Evolutionary conservation across 495 filamentous ascomycete species (phyloP).

Genomic region (Penicillium paradoxum): DNA sequence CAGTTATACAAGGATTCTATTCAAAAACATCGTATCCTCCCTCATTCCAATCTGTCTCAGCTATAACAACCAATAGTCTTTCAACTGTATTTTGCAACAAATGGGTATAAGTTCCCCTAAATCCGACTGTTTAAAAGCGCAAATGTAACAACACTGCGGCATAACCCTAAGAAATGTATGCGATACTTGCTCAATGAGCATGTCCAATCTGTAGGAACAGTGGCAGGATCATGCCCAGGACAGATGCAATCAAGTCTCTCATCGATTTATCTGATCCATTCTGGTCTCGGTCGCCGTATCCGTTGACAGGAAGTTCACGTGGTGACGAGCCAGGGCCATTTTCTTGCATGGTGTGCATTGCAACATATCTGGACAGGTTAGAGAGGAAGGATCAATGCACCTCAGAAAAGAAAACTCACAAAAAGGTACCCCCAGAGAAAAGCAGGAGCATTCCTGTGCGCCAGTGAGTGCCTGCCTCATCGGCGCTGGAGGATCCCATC

Average conservation of each 20-base stretch:
- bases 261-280: conserved; percentile 42
- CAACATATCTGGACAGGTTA: conserved; percentile 67
- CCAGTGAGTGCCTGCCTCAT: conserved; percentile 59
- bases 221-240: conserved; percentile 86
- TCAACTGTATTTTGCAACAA: neutral
- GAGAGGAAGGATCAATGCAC: conserved; percentile 11
- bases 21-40: conserved; percentile 11
- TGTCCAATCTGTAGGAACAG: conserved; percentile 87
- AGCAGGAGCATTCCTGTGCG: conserved; percentile 88
- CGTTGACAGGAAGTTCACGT: conserved; percentile 55
- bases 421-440: conserved; percentile 91
- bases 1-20: conserved; percentile 19
- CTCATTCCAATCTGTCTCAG: neutral
- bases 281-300: conserved; percentile 57
- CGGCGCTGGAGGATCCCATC: conserved; percentile 49
- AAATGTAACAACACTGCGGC: neutral
- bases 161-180: conserved; percentile 1
- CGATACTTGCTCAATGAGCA: conserved; percentile 53
- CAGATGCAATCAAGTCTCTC: conserved; percentile 61
- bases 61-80: neutral
- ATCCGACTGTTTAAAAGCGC: neutral
- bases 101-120: conserved; percentile 5
- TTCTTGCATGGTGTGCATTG: conserved; percentile 98
- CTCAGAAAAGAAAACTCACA: conserved; percentile 54
- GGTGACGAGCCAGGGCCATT: conserved; percentile 47